Percentiles rank a stretch among this genome's conserved stretches.
Evolutionary conservation across 106 monocot species (phyloP).

Genomic region (Acorus gramineus): DNA sequence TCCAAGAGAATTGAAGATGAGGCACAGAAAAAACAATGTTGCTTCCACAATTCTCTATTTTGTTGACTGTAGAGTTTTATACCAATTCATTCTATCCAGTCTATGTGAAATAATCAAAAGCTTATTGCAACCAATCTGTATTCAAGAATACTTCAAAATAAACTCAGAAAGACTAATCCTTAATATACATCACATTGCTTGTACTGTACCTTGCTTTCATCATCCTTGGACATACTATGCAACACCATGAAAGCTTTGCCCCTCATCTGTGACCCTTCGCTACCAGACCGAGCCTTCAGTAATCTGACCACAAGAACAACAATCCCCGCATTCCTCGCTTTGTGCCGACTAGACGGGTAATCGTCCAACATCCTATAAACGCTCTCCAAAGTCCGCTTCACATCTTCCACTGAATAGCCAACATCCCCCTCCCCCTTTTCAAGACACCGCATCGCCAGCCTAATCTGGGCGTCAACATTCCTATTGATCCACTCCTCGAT

Average conservation of each 20-base stretch:
- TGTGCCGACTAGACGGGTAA: conserved; percentile 27
- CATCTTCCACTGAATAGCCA: conserved; percentile 5
- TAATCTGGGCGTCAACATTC: conserved; percentile 42
- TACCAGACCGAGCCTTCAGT: conserved; percentile 22
- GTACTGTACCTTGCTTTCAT: conserved; percentile 38
- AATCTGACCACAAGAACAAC: conserved; percentile 23
- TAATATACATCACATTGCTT: not conserved
- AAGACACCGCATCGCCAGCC: conserved; percentile 23
- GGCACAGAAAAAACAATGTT: too few species aligned
- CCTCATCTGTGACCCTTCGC: conserved; percentile 23
- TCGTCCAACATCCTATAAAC: conserved; percentile 43
- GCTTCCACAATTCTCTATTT: too few species aligned
- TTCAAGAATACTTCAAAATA: too few species aligned
- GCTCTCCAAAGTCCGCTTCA: conserved; percentile 18
- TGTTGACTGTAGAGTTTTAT: too few species aligned
- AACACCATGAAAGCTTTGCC: conserved; percentile 32
- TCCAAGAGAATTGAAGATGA: too few species aligned
- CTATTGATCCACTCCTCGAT: conserved; percentile 66
- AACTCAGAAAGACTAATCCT: not conserved
- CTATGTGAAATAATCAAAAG: too few species aligned
- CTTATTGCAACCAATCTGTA: too few species aligned
- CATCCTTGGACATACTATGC: conserved; percentile 38
- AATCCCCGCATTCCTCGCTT: conserved; percentile 40
- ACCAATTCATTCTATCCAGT: too few species aligned
- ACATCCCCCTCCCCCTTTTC: conserved; percentile 1